Conservation (phyloP, 495 filamentous ascomycete species). For the Acidiella bohemica region DNA sequence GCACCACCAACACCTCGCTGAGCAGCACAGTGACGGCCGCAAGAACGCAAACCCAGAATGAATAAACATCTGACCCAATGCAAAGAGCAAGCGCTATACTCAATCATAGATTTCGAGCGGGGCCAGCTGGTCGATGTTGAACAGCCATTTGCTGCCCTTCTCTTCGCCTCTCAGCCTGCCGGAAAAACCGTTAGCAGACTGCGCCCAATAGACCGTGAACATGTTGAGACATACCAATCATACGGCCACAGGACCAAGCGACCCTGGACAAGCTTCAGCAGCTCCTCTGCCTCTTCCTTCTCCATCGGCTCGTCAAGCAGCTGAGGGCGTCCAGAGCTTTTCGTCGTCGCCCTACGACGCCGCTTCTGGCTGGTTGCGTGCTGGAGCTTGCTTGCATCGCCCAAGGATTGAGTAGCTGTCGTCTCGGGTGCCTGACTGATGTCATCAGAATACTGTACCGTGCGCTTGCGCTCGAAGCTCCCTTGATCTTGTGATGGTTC, state of each 20-base stretch:
- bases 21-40: too few species aligned
- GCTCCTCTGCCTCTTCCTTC: slow-evolving; percentile 58
- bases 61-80: not conserved
- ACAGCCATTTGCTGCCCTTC: slow-evolving; percentile 87
- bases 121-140: slow-evolving; percentile 87
- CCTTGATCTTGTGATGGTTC: not conserved
- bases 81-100: too few species aligned
- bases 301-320: slow-evolving; percentile 62
- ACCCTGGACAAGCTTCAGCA: slow-evolving; percentile 73
- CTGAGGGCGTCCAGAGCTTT: slow-evolving; percentile 54
- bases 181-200: not conserved
- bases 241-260: slow-evolving; percentile 85
- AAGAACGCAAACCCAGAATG: too few species aligned
- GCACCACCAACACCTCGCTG: not conserved
- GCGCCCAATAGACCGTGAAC: too few species aligned
- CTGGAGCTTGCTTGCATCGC: slow-evolving; percentile 8
- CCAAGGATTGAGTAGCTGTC: slow-evolving; percentile 3
- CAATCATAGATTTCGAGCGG: slow-evolving; percentile 76
- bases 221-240: too few species aligned
- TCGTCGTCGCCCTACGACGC: slow-evolving; percentile 60
- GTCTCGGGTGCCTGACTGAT: slow-evolving; percentile 7
- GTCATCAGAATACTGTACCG: slow-evolving; percentile 13
- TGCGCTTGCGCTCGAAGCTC: not conserved
- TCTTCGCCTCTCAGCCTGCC: slow-evolving; percentile 71
- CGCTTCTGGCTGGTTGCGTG: slow-evolving; percentile 5